Percentiles rank a stretch among this genome's conserved stretches.
These are phyloP conservation scores for Shiraia bambusicola DNA, from an alignment of 2,329 filamentous ascomycete genomes.

Conservation along the genomic window DNA sequence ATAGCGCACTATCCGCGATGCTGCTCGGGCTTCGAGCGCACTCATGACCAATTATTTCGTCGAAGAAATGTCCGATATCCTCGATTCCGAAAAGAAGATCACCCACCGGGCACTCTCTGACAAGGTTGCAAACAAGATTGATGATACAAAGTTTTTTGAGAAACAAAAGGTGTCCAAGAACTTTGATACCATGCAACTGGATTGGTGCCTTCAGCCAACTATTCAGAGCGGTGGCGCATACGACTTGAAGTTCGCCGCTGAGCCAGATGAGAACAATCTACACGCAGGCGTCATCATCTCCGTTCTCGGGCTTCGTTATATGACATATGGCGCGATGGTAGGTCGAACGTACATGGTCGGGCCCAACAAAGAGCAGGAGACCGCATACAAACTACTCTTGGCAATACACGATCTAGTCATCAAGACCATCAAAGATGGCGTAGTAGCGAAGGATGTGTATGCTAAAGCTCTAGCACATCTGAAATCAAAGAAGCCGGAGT, in stretches of 20 bases:
- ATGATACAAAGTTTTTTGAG: constrained; percentile 92
- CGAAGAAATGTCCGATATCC: constrained; percentile 94
- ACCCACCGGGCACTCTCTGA: constrained; percentile 84
- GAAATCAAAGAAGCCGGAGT: constrained; percentile 87
- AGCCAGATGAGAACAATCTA: constrained; percentile 76
- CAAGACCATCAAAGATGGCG: constrained; percentile 86
- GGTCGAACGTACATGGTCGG: constrained; percentile 95
- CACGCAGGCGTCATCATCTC: constrained; percentile 93
- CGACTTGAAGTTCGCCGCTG: constrained; percentile 77
- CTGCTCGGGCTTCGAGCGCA: constrained; percentile 89
- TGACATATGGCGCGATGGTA: constrained; percentile 91
- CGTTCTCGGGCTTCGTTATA: constrained; percentile 88
- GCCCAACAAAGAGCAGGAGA: constrained; percentile 93
- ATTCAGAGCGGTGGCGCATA: constrained; percentile 96
- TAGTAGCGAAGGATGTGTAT: constrained; percentile 85
- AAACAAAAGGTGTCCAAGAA: constrained; percentile 79
- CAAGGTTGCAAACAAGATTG: constrained; percentile 87
- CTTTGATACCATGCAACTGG: constrained; percentile 84
- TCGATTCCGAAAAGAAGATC: constrained; percentile 96
- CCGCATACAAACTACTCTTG: constrained; percentile 85
- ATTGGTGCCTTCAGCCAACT: constrained; percentile 89
- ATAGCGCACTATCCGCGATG: constrained; percentile 85
- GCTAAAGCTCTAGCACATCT: constrained; percentile 78
- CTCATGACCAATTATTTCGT: constrained; percentile 96
- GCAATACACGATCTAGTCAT: constrained; percentile 85